Conservation (phyloP, 495 filamentous ascomycete species). For the Pseudevernia furfuracea region DNA sequence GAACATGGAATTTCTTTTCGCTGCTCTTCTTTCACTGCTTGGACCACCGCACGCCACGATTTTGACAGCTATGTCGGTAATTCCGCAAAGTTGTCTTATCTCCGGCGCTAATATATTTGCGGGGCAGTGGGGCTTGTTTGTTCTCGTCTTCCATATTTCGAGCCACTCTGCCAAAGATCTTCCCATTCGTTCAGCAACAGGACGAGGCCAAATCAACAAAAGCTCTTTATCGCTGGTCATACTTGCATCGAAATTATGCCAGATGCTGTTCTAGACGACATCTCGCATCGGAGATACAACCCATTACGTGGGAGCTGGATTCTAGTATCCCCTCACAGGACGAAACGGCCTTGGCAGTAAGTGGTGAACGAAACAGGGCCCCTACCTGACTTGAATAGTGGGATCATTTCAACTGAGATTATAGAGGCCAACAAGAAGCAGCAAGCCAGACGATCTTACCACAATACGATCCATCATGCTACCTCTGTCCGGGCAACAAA, state of each 20-base stretch:
- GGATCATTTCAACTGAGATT: constrained; percentile 9
- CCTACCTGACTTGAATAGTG: constrained; percentile 11
- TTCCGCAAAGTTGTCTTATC: not conserved
- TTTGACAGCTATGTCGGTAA: too few relatives aligned
- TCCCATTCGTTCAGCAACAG: not conserved
- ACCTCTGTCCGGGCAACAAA: constrained; percentile 90
- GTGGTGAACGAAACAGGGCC: constrained; percentile 30
- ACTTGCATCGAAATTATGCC: constrained; percentile 37
- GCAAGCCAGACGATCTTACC: constrained; percentile 71
- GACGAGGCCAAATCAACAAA: not conserved
- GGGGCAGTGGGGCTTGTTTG: not conserved
- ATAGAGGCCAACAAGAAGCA: constrained; percentile 82
- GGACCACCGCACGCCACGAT: not conserved
- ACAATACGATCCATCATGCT: constrained; percentile 78
- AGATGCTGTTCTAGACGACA: constrained; percentile 80
- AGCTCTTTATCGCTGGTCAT: not conserved
- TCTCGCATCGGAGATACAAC: constrained; percentile 93
- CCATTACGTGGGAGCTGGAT: constrained; percentile 83
- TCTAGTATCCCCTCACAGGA: constrained; percentile 89
- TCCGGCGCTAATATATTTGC: constrained; percentile 6
- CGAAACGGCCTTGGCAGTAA: constrained; percentile 97
- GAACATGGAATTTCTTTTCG: too few relatives aligned
- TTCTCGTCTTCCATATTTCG: too few relatives aligned
- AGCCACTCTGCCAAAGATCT: not conserved
- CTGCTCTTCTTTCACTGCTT: not conserved